Conservation (phyloP, 1,139 yeast species). For the Yamadazyma buinensis region DNA sequence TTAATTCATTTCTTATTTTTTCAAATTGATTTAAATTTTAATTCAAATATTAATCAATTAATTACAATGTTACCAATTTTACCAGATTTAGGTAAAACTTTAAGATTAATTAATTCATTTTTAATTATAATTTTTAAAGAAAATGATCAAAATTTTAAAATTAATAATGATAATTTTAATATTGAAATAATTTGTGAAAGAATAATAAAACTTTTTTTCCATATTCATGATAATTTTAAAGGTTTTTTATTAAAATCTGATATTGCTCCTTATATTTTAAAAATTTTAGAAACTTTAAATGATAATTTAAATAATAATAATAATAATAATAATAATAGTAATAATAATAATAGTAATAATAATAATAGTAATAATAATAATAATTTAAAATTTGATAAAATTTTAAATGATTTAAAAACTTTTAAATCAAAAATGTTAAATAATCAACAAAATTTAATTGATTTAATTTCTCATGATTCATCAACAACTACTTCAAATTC, state of each 20-base stretch:
- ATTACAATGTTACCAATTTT: constrained; percentile 62
- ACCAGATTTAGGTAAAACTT: constrained; percentile 52
- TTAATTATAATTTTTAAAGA: constrained; percentile 19
- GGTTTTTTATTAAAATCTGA: constrained; percentile 40
- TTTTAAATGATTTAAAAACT: constrained; percentile 7
- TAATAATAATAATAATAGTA: background rate
- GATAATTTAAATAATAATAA: constrained; percentile 8
- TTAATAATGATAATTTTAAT: constrained; percentile 16
- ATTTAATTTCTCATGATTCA: constrained; percentile 18
- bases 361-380: background rate
- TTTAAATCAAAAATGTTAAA: constrained; percentile 33
- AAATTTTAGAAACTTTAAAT: constrained; percentile 27
- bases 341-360: constrained; percentile 1
- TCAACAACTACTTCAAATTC: background rate
- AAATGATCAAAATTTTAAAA: constrained; percentile 9
- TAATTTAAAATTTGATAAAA: background rate
- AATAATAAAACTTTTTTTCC: constrained; percentile 30
- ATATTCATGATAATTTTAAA: constrained; percentile 31
- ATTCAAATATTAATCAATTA: constrained; percentile 37
- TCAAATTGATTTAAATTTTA: constrained; percentile 17
- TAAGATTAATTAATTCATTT: constrained; percentile 34
- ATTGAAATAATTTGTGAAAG: constrained; percentile 35
- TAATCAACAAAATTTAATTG: constrained; percentile 34
- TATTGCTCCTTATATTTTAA: constrained; percentile 37
- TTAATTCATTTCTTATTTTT: constrained; percentile 72